Evolutionary conservation across 2,329 filamentous ascomycete genomes (phyloP).

Genomic region (Stagonosporopsis tanaceti): DNA sequence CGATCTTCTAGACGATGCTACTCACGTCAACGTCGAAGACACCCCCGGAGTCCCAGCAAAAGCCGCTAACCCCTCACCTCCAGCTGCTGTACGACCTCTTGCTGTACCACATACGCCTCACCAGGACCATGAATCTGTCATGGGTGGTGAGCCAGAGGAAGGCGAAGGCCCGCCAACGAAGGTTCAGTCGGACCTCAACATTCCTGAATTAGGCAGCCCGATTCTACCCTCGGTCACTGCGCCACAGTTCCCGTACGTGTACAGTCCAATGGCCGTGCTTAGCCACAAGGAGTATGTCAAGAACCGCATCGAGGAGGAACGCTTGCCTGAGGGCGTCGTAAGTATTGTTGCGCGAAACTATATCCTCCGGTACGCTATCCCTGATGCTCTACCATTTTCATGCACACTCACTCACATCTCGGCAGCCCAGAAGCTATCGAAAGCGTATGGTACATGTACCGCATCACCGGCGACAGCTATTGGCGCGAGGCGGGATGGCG

Average conservation of each 20-base stretch:
- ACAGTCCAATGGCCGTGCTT: slow-evolving; percentile 40
- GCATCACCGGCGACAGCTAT: slow-evolving; percentile 71
- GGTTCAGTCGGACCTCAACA: slow-evolving; percentile 26
- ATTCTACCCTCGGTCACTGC: slow-evolving; percentile 28
- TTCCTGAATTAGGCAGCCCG: slow-evolving; percentile 17
- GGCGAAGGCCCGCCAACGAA: slow-evolving; percentile 34
- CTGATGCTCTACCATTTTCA: neutral
- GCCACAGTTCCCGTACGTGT: slow-evolving; percentile 42
- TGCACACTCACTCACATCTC: slow-evolving; percentile 9
- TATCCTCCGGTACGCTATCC: slow-evolving; percentile 62
- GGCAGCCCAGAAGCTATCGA: slow-evolving; percentile 76
- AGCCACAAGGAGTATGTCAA: slow-evolving; percentile 48
- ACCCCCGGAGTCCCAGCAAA: slow-evolving; percentile 9
- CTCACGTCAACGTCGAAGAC: slow-evolving; percentile 18
- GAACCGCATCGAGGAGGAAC: slow-evolving; percentile 51
- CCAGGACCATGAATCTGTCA: slow-evolving; percentile 24
- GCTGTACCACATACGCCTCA: slow-evolving; percentile 10
- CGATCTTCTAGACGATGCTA: slow-evolving; percentile 34
- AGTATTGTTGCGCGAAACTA: slow-evolving; percentile 66
- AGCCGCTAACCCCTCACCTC: slow-evolving; percentile 11
- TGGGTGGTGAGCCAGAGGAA: slow-evolving; percentile 32
- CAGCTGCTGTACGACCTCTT: slow-evolving; percentile 21
- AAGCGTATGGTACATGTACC: slow-evolving; percentile 79
- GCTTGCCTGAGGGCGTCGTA: slow-evolving; percentile 64
- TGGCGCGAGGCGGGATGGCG: slow-evolving; percentile 76